A percentile compares a stretch with the other conserved stretches of the same genome.
These are phyloP conservation scores for Xylariaceae sp. DNA, from an alignment of 2,329 filamentous ascomycete species.

Conservation along the genomic window DNA sequence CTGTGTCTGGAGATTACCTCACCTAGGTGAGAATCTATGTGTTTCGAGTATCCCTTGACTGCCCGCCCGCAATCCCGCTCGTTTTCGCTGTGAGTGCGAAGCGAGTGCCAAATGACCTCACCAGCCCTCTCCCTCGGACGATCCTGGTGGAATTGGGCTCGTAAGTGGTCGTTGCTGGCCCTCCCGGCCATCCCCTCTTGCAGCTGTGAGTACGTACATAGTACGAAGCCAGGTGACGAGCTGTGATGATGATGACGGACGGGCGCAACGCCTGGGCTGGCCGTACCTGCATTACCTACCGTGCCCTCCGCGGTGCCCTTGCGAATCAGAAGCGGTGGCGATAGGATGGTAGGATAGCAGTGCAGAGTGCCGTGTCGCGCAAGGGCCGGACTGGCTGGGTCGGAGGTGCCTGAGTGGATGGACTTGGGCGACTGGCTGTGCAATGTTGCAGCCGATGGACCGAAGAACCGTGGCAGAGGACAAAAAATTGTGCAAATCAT, in stretches of 20 bases:
- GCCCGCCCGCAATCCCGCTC: conserved; percentile 3
- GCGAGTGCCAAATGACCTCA: background rate
- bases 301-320: background rate
- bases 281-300: background rate
- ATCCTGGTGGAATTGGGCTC: background rate
- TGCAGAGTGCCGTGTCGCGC: conserved; percentile 19
- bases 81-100: background rate
- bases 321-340: conserved; percentile 6
- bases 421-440: conserved; percentile 27
- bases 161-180: too few relatives aligned
- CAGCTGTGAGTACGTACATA: too few relatives aligned
- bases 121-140: too few relatives aligned
- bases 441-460: conserved; percentile 26
- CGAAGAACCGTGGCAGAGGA: conserved; percentile 15
- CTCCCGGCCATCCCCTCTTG: too few relatives aligned
- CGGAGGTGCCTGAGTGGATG: conserved; percentile 7
- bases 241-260: conserved; percentile 2
- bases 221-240: too few relatives aligned
- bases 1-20: too few relatives aligned
- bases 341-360: conserved; percentile 18
- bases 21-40: conserved; percentile 2
- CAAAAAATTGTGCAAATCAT: conserved; percentile 26
- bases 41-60: conserved; percentile 2
- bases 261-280: conserved; percentile 12
- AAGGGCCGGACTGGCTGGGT: conserved; percentile 11